Evolutionary conservation across 2,329 filamentous ascomycete genomes (phyloP).

Genomic region (Lasiodiplodia gonubiensis): DNA sequence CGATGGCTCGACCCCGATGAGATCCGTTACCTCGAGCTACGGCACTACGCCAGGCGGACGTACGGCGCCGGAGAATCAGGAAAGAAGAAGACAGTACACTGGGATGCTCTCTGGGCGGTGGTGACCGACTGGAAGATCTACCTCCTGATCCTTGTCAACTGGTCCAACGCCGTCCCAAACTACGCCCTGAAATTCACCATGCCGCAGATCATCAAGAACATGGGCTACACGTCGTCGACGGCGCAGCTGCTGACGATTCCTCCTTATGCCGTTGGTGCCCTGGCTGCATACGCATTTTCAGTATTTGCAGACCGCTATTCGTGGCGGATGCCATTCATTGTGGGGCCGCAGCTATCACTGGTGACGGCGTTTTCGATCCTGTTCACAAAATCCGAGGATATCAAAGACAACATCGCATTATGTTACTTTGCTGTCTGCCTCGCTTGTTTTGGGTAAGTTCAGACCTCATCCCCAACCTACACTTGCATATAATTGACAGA

Average conservation of each 20-base stretch:
- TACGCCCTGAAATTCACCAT: constrained; percentile 48
- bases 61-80: constrained; percentile 26
- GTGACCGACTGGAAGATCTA: constrained; percentile 20
- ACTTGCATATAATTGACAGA: constrained; percentile 26
- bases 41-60: constrained; percentile 36
- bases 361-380: constrained; percentile 52
- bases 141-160: constrained; percentile 17
- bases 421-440: constrained; percentile 55
- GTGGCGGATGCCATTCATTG: constrained; percentile 39
- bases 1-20: constrained; percentile 37
- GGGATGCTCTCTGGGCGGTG: constrained; percentile 5
- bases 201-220: constrained; percentile 33
- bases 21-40: constrained; percentile 37
- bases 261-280: constrained; percentile 35
- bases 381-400: constrained; percentile 46
- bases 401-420: constrained; percentile 49
- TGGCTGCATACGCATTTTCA: constrained; percentile 37
- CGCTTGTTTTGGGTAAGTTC: constrained; percentile 44
- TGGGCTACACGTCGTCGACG: constrained; percentile 40
- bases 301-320: constrained; percentile 37
- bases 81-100: constrained; percentile 9
- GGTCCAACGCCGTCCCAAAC: constrained; percentile 16
- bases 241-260: constrained; percentile 40
- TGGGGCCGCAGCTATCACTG: constrained; percentile 35
- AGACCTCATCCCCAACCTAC: not conserved